Conservation (phyloP, 192 early-diverging fungal genomes). For the Gonapodya prolifera region DNA sequence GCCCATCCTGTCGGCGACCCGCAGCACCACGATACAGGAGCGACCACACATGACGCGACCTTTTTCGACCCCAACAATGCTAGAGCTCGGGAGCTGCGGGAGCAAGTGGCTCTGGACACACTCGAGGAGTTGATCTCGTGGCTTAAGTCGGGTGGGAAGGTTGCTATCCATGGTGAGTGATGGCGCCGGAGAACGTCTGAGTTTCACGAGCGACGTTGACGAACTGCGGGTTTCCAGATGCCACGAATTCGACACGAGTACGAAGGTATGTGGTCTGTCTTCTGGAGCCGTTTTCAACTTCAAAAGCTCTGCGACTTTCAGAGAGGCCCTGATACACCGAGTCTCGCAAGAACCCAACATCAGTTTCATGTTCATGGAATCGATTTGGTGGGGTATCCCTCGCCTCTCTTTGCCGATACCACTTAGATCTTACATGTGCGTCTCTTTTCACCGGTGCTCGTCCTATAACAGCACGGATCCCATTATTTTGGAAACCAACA, state of each 20-base stretch:
- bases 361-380: slow-evolving; percentile 45
- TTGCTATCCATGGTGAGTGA: slow-evolving; percentile 53
- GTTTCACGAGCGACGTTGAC: slow-evolving; percentile 1
- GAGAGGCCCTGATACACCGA: slow-evolving; percentile 42
- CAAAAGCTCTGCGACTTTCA: slow-evolving; percentile 5
- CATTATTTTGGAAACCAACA: slow-evolving; percentile 65
- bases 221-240: slow-evolving; percentile 46
- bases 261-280: slow-evolving; percentile 23
- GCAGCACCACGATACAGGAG: too few species aligned
- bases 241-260: slow-evolving; percentile 84
- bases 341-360: slow-evolving; percentile 44
- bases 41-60: slow-evolving; percentile 67
- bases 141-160: slow-evolving; percentile 75
- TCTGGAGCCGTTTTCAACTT: not conserved
- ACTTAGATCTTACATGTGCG: slow-evolving; percentile 1
- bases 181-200: too few species aligned
- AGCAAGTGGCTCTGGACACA: slow-evolving; percentile 79
- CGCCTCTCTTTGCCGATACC: slow-evolving; percentile 6
- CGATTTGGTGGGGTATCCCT: not conserved
- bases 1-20: too few species aligned
- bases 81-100: slow-evolving; percentile 59
- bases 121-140: slow-evolving; percentile 84
- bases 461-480: slow-evolving; percentile 79
- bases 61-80: slow-evolving; percentile 87
- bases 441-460: slow-evolving; percentile 12